Conservation (phyloP, 768 basidiomycete genomes). For the Pisolithus tinctorius region DNA sequence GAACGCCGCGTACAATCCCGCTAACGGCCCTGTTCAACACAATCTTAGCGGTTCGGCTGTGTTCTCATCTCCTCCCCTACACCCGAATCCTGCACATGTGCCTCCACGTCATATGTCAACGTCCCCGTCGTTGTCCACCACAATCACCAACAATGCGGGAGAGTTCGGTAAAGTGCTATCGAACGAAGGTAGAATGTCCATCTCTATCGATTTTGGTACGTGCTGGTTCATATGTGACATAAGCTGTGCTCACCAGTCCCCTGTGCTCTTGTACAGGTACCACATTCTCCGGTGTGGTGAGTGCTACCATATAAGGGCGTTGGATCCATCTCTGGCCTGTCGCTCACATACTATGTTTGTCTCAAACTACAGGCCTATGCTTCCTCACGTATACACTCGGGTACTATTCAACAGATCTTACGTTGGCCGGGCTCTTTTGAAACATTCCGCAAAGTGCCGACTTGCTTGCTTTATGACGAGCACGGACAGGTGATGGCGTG, state of each 20-base stretch:
- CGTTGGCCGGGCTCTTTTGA: constrained; percentile 84
- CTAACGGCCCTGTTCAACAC: background rate
- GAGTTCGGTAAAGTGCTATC: constrained; percentile 16
- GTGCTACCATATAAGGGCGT: constrained; percentile 22
- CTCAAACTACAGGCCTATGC: constrained; percentile 60
- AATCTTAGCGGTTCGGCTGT: background rate
- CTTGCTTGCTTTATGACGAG: constrained; percentile 78
- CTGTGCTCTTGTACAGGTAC: constrained; percentile 47
- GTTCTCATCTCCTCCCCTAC: constrained; percentile 11
- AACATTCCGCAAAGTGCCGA: constrained; percentile 82
- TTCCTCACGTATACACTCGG: constrained; percentile 74
- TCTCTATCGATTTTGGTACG: constrained; percentile 79
- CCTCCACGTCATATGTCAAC: constrained; percentile 14
- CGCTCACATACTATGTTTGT: background rate
- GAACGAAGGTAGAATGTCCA: constrained; percentile 75
- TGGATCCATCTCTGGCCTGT: constrained; percentile 4
- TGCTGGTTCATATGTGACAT: background rate
- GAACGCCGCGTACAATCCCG: background rate
- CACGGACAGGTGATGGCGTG: constrained; percentile 69
- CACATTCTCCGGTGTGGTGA: constrained; percentile 81
- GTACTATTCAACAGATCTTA: constrained; percentile 77
- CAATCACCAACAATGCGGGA: constrained; percentile 9
- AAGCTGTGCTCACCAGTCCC: background rate
- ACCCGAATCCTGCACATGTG: constrained; percentile 23
- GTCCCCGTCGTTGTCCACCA: constrained; percentile 15